Conservation (phyloP, 2,329 filamentous ascomycete genomes). For the Hypomyces rosellus region DNA sequence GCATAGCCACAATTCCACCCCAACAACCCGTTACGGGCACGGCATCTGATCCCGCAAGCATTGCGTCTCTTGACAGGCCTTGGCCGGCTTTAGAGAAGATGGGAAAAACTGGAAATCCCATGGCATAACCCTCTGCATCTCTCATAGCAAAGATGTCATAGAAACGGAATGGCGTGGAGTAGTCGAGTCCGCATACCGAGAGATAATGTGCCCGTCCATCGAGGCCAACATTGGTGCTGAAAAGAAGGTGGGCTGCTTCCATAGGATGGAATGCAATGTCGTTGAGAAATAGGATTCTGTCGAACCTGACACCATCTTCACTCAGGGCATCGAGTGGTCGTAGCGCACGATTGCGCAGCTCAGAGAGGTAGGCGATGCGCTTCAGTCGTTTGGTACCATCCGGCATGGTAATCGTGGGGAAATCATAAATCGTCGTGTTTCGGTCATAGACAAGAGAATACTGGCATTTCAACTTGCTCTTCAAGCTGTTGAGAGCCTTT, state of each 20-base stretch:
- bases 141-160: neutral
- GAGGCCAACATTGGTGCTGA: neutral
- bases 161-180: neutral
- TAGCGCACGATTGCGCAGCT: neutral
- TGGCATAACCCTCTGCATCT: neutral
- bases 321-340: neutral
- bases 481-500: neutral
- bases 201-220: neutral
- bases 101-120: neutral
- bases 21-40: neutral
- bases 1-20: neutral
- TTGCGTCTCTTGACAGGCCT: neutral
- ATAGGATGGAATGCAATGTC: neutral
- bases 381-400: neutral
- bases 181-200: neutral
- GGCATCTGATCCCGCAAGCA: neutral
- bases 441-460: neutral
- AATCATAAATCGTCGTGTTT: neutral
- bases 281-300: neutral
- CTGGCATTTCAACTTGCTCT: neutral
- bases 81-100: neutral
- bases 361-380: neutral
- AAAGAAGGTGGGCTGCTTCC: neutral
- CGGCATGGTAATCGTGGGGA: neutral
- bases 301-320: neutral